A percentile compares a stretch with the other conserved stretches of the same genome.
Evolutionary conservation across 106 monocot genomes (phyloP).

Genomic region (Triglochin maritima): DNA sequence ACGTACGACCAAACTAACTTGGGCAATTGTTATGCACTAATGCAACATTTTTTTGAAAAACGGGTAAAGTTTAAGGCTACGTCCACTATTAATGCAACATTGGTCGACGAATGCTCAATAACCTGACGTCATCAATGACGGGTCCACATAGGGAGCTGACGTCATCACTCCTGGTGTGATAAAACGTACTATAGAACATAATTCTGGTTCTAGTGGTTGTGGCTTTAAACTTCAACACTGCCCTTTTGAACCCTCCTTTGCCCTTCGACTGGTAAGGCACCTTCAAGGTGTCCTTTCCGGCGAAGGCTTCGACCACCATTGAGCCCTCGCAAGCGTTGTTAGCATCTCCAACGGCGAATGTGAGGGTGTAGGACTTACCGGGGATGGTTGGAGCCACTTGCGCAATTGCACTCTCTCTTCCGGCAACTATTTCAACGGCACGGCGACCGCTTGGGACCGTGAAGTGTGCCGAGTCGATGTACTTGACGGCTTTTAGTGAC

Average conservation of each 20-base stretch:
- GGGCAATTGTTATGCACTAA: too few relatives aligned
- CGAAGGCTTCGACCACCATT: constrained; percentile 16
- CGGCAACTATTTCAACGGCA: constrained; percentile 16
- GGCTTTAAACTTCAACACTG: constrained; percentile 9
- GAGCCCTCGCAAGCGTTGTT: constrained; percentile 13
- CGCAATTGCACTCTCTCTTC: constrained; percentile 13
- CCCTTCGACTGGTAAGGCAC: constrained; percentile 4
- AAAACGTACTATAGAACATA: constrained; percentile 1
- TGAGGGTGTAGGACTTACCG: constrained; percentile 10
- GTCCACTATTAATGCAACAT: too few relatives aligned
- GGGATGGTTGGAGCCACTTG: constrained; percentile 9
- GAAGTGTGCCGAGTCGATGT: constrained; percentile 12
- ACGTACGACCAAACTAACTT: too few relatives aligned
- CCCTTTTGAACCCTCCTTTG: constrained; percentile 4
- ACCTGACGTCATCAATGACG: constrained; percentile 20
- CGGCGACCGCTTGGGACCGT: constrained; percentile 4
- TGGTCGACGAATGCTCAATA: neutral
- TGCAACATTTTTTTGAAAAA: too few relatives aligned
- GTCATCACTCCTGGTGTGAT: constrained; percentile 9
- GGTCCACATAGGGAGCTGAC: constrained; percentile 5
- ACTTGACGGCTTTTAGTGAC: constrained; percentile 19
- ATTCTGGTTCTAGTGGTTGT: neutral
- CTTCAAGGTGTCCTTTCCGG: neutral
- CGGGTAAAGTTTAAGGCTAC: too few relatives aligned
- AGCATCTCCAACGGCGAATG: constrained; percentile 14